Percentiles rank a stretch among this genome's conserved stretches.
Evolutionary conservation across 441 rosid species (phyloP).

Genomic region (Corymbia calophylla): DNA sequence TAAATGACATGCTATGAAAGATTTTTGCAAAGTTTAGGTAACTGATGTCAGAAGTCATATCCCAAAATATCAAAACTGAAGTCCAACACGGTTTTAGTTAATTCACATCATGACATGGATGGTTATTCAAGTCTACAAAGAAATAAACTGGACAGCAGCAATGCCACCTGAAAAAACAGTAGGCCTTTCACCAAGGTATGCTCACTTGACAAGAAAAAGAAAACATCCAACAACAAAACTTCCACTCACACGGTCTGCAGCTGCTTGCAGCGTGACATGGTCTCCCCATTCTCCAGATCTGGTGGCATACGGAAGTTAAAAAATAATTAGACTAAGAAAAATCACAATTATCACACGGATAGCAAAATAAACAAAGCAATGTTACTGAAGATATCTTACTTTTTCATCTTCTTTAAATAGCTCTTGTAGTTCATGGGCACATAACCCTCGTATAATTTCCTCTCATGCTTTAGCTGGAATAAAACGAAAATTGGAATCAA

Average conservation of each 20-base stretch:
- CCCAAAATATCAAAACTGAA: not conserved
- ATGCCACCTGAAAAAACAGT: not conserved
- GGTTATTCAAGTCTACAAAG: not conserved
- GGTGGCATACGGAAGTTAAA: conserved; percentile 11
- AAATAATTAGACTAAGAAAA: conserved; percentile 5
- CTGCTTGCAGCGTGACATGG: conserved; percentile 90
- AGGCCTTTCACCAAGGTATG: not conserved
- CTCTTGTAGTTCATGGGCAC: conserved; percentile 87
- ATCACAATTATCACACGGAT: not conserved
- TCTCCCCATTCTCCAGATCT: conserved; percentile 96
- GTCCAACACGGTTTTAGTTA: not conserved
- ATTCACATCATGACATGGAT: not conserved
- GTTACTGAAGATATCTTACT: conserved; percentile 39
- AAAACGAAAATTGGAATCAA: not conserved
- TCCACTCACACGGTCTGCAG: conserved; percentile 78
- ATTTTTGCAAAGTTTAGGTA: not conserved
- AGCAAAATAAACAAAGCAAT: conserved; percentile 9
- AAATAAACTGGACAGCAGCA: not conserved
- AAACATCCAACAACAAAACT: not conserved
- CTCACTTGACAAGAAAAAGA: not conserved
- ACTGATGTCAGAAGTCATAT: not conserved
- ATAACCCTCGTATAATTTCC: conserved; percentile 66
- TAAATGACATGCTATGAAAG: not conserved
- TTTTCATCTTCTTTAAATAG: conserved; percentile 82
- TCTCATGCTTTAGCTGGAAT: conserved; percentile 66